These are phyloP conservation scores for Trichophyton benhamiae DNA, from an alignment of 2,329 filamentous ascomycete species.

Conservation along the genomic window DNA sequence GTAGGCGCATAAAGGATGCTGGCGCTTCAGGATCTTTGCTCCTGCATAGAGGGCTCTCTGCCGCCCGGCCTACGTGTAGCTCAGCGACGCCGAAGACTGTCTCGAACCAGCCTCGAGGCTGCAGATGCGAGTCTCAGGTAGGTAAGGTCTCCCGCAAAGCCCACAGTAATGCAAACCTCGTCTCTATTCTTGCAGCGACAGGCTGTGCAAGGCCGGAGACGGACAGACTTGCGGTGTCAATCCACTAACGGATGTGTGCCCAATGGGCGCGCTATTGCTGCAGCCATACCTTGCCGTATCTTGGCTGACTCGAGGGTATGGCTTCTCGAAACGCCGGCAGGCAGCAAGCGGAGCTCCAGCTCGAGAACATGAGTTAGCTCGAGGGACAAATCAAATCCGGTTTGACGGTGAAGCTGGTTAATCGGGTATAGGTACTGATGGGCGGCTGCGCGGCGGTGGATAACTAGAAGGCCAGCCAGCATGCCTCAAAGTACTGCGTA, in stretches of 20 bases:
- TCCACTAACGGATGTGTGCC: neutral
- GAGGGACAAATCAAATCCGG: neutral
- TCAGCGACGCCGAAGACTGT: neutral
- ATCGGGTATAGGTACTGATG: neutral
- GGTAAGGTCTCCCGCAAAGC: neutral
- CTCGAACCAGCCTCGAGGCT: neutral
- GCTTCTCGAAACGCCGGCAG: neutral
- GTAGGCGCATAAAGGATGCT: neutral
- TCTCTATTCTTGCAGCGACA: neutral
- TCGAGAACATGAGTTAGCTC: neutral
- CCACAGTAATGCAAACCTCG: neutral
- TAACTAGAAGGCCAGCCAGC: neutral
- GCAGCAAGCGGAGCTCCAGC: neutral
- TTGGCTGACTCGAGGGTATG: neutral
- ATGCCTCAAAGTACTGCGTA: neutral
- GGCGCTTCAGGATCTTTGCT: neutral
- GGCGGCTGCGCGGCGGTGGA: neutral
- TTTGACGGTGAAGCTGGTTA: neutral
- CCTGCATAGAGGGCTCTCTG: neutral
- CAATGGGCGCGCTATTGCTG: conserved; percentile 1
- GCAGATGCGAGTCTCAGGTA: neutral
- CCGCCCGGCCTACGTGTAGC: neutral
- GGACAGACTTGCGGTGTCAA: conserved; percentile 1
- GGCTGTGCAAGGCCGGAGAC: neutral
- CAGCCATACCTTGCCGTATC: conserved; percentile 1